Base-by-base conservation (phyloP, 306 rosid genomes). In the Sophora flavescens region DNA sequence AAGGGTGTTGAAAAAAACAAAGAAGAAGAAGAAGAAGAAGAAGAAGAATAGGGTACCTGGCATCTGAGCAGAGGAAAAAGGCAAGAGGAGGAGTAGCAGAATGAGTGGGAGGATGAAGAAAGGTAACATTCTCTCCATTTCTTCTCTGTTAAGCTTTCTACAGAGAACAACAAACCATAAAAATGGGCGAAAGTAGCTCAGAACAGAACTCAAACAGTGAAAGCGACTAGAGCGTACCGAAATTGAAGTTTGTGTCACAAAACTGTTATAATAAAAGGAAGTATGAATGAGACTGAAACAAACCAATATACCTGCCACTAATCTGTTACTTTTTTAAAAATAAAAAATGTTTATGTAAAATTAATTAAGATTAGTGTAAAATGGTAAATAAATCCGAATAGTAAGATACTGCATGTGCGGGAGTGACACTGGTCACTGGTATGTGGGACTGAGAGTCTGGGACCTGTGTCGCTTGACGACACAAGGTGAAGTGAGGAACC, bases 61-160 rank as follows among this genome's bases (percentile, higher is more conserved):
- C 84, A 30, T 87, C 92, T 92, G 97, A 82, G 99, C 91, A 77
- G 72, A 84, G 42, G 93, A 88, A 39, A 73, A 70, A 66, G 38
- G 71, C 32, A 84, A 15, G 82, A 87, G 77, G 82, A 87, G 77
- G 41, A 85, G 66, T 9, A 84, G 59, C 4, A 87, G 69, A 22
- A 61, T 15, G 36, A 84, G 57, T 44, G 72, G 56, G 85, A 85
- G 75, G 5, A 77, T 64, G 78, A 81, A 74, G 79, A 82, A 76
- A 77, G 68, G 78, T 69, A 84, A 71, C 75, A 72, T 68, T 32
- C 26, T 8, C 83, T 75, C 91, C 98, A 95, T 92, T 80, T 57
- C 57, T 70, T 81, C 77, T 50, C 41, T 4, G 77, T 52, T 65
- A 80, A 63, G 78, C 47, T 36, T 61, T 53, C 45, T 6, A 44